These are phyloP conservation scores for Pseudonitzschia pungens DNA, from an alignment of 108 stramenopile species.

Conservation along the genomic window DNA sequence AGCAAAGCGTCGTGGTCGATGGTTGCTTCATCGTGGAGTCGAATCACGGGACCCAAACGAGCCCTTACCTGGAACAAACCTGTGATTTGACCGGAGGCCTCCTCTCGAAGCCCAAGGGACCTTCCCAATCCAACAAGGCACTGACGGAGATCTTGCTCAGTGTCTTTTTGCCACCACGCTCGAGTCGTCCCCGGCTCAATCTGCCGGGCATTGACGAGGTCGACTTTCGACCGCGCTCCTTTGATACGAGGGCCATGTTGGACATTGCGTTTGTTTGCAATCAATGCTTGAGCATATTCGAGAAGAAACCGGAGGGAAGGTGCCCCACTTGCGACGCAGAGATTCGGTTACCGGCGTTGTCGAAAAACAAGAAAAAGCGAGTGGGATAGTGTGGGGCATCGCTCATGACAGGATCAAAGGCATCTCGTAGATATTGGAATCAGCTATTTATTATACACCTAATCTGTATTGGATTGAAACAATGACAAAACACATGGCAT, in stretches of 20 bases:
- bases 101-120: conserved; percentile 46
- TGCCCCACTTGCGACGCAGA: conserved; percentile 83
- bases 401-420: too few species aligned
- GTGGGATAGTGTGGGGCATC: too few species aligned
- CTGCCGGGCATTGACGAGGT: conserved; percentile 72
- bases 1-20: conserved; percentile 73
- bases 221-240: conserved; percentile 82
- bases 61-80: conserved; percentile 75
- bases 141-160: conserved; percentile 70
- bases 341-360: conserved; percentile 26
- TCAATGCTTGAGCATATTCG: conserved; percentile 83
- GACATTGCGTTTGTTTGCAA: conserved; percentile 83
- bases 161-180: conserved; percentile 69
- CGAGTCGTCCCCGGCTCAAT: conserved; percentile 55
- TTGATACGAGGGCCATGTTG: conserved; percentile 74
- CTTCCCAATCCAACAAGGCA: conserved; percentile 76
- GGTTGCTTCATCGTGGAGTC: conserved; percentile 71
- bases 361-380: neutral
- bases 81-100: conserved; percentile 73
- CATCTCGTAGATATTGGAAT: too few species aligned
- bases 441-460: too few species aligned
- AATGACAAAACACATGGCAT: too few species aligned
- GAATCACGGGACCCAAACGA: conserved; percentile 32
- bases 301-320: conserved; percentile 47
- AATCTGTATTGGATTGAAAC: too few species aligned